A percentile compares a stretch with the other conserved stretches of the same genome.
phyloP scores from a whole-genome alignment of 192 early-diverging fungal genomes.

The Linnemannia elongata region DNA sequence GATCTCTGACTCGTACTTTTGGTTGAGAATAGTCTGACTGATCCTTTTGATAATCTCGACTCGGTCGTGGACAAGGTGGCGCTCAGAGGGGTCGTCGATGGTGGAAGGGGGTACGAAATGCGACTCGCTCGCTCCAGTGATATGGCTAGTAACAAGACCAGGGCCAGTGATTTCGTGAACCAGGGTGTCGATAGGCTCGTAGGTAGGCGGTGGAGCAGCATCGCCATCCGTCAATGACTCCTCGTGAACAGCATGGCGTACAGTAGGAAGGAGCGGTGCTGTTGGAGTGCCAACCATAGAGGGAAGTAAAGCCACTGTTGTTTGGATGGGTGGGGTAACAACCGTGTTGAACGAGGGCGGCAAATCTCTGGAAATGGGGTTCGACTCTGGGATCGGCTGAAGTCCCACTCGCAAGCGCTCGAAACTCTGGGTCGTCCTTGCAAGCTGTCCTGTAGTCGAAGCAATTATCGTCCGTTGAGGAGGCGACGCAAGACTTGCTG shows the following conservation, averaged over 20 bases:
- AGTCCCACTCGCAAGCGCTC: conserved; percentile 3
- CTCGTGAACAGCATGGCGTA: neutral
- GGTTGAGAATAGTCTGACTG: conserved; percentile 23
- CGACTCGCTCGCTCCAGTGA: neutral
- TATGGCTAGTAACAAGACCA: neutral
- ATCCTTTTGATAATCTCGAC: conserved; percentile 27
- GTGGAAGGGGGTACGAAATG: neutral
- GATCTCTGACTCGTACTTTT: conserved; percentile 32
- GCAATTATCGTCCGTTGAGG: too few species aligned
- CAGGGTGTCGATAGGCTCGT: conserved; percentile 11
- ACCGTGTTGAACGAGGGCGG: neutral
- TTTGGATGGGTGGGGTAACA: neutral
- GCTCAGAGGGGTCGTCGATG: conserved; percentile 34
- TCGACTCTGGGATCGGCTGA: neutral
- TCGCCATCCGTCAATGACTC: conserved; percentile 10
- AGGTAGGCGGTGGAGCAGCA: conserved; percentile 10
- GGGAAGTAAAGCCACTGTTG: too few species aligned
- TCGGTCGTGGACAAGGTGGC: conserved; percentile 26
- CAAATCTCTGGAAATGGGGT: neutral
- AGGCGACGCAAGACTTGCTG: neutral
- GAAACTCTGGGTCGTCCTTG: conserved; percentile 25
- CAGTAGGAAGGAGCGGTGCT: neutral
- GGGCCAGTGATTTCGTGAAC: neutral
- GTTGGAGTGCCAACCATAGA: conserved; percentile 3
- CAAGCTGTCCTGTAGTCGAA: neutral